Conservation (phyloP, 441 rosid species). For the Corymbia citriodora region DNA sequence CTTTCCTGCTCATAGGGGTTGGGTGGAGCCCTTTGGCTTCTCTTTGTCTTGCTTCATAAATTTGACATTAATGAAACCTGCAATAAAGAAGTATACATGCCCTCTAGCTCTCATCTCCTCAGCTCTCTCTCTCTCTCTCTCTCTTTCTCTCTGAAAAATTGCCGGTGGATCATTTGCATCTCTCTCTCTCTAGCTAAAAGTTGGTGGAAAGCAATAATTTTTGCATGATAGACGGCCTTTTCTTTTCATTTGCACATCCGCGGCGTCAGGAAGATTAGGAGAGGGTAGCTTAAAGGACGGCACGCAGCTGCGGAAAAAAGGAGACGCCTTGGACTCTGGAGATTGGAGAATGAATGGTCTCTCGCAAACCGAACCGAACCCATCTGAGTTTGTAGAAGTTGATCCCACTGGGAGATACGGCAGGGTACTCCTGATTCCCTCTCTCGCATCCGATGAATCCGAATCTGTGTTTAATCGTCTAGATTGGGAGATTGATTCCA, state of each 20-base stretch:
- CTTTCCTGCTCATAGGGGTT: background rate
- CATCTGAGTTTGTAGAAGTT: conserved; percentile 86
- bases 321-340: background rate
- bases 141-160: background rate
- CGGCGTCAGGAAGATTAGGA: conserved; percentile 7
- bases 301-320: background rate
- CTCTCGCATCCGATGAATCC: background rate
- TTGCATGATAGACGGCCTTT: background rate
- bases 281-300: background rate
- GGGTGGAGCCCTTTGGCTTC: background rate
- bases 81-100: background rate
- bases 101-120: background rate
- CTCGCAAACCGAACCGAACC: conserved; percentile 30
- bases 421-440: conserved; percentile 40
- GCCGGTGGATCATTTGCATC: background rate
- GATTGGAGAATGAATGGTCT: conserved; percentile 47
- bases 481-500: background rate
- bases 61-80: background rate
- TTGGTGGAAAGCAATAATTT: background rate
- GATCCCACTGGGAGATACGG: conserved; percentile 99
- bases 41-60: background rate
- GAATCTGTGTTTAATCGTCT: background rate
- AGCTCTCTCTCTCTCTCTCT: background rate
- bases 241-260: background rate
- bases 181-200: background rate